Evolutionary conservation across 768 basidiomycete genomes (phyloP), one percentile per base, ranked within the genome.

Genomic region (Porpolomopsis calyptriformis): DNA sequence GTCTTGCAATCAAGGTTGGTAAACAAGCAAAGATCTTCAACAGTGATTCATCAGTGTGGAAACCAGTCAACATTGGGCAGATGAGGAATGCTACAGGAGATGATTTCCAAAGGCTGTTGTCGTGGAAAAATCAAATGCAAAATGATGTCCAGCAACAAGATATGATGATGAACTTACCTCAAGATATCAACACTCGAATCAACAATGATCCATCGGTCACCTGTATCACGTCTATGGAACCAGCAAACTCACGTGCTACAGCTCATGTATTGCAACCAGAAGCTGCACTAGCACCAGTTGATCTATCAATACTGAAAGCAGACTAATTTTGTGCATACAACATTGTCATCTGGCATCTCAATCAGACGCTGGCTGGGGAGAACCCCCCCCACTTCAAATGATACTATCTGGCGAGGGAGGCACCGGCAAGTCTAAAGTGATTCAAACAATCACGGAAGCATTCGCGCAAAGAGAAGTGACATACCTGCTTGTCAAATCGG

Each of bases 291-390:
- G 36, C 31, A 35, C 33, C 33, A 8, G 33, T 37, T n/a, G 34
- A 46, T 33, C 8, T 27, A 3, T 46, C 40, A 6, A 16, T 6
- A 8, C 49, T 67, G 4, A 52, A 46, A 3, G 16, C 23, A 0
- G 64, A 64, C 11, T 66, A 68, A 49, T 18, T 40, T 4, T 47
- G 60, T 0, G 66, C 66, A 6, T 65, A 58, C 47, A 56, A 62
- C 40, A 61, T 69, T 10, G 49, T 71, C 1, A 40, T 26, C 1
- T 41, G 52, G 23, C 68, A 70, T 48, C 10, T 64, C 0, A n/a
- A 53, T 0, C 29, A 55, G 3, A 58, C 56, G 1, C n/a, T 67
- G n/a, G n/a, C 9, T 14, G 14, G 0, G 57, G 59, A 0, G 2
- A 31, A 0, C 9, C 45, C 1, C 58, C 49, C 1, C 67, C 57